Evolutionary conservation across 352 stramenopile species (phyloP), one percentile per base, ranked within the genome.

Genomic region (Nothophytophthora sp.): DNA sequence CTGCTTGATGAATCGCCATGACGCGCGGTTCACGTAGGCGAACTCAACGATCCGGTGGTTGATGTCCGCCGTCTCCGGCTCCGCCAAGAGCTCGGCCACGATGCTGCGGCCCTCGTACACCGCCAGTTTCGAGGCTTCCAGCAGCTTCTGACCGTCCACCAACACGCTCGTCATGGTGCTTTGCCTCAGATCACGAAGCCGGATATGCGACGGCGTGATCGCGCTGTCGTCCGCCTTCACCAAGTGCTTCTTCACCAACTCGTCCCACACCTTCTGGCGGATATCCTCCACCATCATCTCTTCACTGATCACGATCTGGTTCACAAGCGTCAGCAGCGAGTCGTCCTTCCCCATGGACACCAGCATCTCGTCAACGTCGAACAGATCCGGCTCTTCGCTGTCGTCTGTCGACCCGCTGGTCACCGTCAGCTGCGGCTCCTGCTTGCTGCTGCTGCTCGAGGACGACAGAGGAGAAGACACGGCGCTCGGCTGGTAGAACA

Each of bases 81-180:
- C 60, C 0, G 47, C n/a, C 22, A 90, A 58, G n/a, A 94, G 56
- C 49, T 94, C 70, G 13, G 68, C 83, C 15, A 89, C 80, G 47
- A 94, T 82, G 13, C 76, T 79, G 29, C 83, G 61, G 18, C 77
- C 76, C 76, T 94, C 83, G 45, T 94, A 94, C 11, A 88, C 70
- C 12, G 83, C 75, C n/a, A 86, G 66, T 20, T 70, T 63, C 2
- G 81, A 92, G 24, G 80, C 79, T 28, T 94, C 68, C 6, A 77
- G 63, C 1, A 94, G 60, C 38, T 70, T 77, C 34, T 76, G 57
- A 0, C 76, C 79, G 52, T 94, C 67, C 0, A 83, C 62, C 8
- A 94, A 55, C 13, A 94, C 73, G 10, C 60, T 76, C 12, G 63
- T 88, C 57, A 92, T 74, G 3, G 71, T 86, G 35, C 68, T 89